Conservation (phyloP, 345 rosid species). For the Eucalyptus regnans region DNA sequence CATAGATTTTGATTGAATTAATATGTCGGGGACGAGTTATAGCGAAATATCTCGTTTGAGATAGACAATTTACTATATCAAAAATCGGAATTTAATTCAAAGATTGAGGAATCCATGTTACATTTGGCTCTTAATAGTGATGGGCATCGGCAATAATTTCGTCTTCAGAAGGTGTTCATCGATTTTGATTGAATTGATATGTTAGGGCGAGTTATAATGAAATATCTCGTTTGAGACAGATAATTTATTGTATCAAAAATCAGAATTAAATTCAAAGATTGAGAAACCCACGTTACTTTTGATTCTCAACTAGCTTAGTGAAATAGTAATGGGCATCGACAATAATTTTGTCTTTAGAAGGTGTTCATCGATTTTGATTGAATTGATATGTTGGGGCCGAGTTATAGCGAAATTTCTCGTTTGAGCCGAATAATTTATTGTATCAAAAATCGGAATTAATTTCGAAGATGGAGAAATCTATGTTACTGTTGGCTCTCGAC, state of each 20-base stretch:
- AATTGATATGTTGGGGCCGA: too few species aligned
- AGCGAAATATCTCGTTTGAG: neutral
- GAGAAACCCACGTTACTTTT: neutral
- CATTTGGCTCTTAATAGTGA: neutral
- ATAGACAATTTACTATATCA: accelerated
- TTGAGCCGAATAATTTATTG: too few species aligned
- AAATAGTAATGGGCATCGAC: neutral
- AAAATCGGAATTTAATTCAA: neutral
- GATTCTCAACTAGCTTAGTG: neutral
- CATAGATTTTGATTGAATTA: neutral
- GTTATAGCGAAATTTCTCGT: neutral
- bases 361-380: neutral
- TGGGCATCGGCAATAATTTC: neutral
- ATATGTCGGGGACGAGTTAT: neutral
- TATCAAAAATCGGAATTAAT: neutral
- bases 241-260: accelerated
- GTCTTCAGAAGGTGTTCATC: neutral
- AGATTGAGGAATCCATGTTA: neutral
- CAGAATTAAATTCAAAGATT: neutral
- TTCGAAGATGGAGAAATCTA: neutral
- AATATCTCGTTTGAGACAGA: accelerated
- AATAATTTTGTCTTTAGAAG: neutral
- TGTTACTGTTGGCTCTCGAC: neutral
- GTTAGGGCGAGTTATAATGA: accelerated
- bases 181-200: neutral